Evolutionary conservation across 163 green algal genomes (phyloP).

Genomic region (Chlorella variabilis): DNA sequence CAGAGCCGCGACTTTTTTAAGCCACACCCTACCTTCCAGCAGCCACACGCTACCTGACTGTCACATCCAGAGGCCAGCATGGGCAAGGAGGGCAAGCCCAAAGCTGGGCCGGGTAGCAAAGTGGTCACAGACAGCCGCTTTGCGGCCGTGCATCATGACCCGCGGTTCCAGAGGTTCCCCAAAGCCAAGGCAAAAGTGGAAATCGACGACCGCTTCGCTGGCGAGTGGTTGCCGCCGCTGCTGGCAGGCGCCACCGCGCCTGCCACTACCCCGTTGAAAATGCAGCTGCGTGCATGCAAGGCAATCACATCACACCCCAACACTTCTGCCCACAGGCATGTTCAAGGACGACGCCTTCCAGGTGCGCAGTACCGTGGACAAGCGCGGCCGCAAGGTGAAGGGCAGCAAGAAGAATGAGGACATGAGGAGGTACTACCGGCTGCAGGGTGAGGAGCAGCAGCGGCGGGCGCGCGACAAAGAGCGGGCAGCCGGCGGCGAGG

Average conservation of each 20-base stretch:
- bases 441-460: constrained; percentile 66
- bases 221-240: constrained; percentile 38
- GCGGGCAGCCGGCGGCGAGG: background rate
- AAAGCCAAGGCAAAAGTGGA: constrained; percentile 74
- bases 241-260: too few species aligned
- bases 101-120: constrained; percentile 9
- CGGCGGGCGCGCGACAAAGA: background rate
- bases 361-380: constrained; percentile 70
- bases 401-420: constrained; percentile 63
- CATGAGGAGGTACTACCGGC: constrained; percentile 77
- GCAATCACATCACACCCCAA: too few species aligned
- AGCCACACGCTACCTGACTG: too few species aligned
- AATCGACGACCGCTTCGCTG: constrained; percentile 89
- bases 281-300: too few species aligned
- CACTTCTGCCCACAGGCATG: constrained; percentile 71
- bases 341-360: constrained; percentile 85
- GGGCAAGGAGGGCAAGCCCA: constrained; percentile 24
- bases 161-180: constrained; percentile 86
- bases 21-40: too few species aligned
- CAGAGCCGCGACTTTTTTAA: too few species aligned
- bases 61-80: too few species aligned
- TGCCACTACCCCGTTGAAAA: too few species aligned
- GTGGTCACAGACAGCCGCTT: constrained; percentile 72
- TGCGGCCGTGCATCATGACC: constrained; percentile 77
- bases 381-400: constrained; percentile 78